These are phyloP conservation scores for Vitis rotundifolia DNA, from an alignment of 164 flowering plant genomes.

Conservation along the genomic window DNA sequence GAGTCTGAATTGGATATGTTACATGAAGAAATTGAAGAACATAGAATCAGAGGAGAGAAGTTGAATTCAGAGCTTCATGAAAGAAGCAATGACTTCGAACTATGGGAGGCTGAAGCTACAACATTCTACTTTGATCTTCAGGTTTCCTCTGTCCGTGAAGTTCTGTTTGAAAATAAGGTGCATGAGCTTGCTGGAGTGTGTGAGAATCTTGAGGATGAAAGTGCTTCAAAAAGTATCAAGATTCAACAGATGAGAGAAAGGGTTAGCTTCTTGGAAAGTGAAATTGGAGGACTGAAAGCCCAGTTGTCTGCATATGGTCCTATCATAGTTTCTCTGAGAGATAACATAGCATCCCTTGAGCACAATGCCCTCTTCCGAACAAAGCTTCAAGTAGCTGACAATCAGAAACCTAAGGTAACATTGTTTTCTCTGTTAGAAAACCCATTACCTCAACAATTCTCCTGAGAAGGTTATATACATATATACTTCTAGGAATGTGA, in stretches of 20 bases:
- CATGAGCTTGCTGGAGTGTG: slow-evolving; percentile 57
- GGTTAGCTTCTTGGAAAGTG: slow-evolving; percentile 47
- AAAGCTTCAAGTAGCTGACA: slow-evolving; percentile 22
- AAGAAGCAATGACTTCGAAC: slow-evolving; percentile 57
- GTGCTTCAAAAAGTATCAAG: slow-evolving; percentile 37
- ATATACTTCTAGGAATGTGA: no score
- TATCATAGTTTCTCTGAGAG: slow-evolving; percentile 49
- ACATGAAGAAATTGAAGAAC: slow-evolving; percentile 44
- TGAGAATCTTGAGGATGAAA: slow-evolving; percentile 50
- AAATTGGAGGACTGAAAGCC: slow-evolving; percentile 51
- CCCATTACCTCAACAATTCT: no score
- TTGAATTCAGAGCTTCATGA: slow-evolving; percentile 58
- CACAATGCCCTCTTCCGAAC: slow-evolving; percentile 32
- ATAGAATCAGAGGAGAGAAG: slow-evolving; percentile 44
- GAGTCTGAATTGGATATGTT: slow-evolving; percentile 40
- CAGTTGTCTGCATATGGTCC: slow-evolving; percentile 59
- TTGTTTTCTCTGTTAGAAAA: not conserved
- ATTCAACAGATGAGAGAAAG: slow-evolving; percentile 52
- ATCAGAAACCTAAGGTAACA: slow-evolving; percentile 40
- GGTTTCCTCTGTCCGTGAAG: slow-evolving; percentile 46
- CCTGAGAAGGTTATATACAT: no score
- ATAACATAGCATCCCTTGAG: slow-evolving; percentile 61
- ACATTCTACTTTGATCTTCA: slow-evolving; percentile 74
- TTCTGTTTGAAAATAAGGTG: slow-evolving; percentile 62
- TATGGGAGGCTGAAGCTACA: slow-evolving; percentile 80